Evolutionary conservation across 108 stramenopile genomes (phyloP).

Genomic region (Thalassiosira profunda): DNA sequence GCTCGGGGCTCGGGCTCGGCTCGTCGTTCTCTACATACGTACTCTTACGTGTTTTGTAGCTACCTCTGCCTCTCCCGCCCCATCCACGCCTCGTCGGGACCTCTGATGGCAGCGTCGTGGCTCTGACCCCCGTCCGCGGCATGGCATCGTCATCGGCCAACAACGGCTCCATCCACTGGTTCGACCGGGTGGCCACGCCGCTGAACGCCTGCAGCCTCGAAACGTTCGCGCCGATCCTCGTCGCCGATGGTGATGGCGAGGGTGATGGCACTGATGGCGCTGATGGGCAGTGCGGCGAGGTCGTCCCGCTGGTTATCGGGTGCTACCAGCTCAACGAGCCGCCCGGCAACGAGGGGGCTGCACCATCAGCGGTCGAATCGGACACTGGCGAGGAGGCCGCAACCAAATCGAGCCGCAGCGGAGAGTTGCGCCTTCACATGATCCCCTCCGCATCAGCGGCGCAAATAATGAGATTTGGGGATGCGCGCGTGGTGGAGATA

Average conservation of each 20-base stretch:
- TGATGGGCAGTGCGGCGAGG: not conserved
- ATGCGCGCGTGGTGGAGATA: constrained; percentile 34
- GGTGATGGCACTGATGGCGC: too few species aligned
- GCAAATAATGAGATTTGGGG: constrained; percentile 22
- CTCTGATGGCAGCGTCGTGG: too few species aligned
- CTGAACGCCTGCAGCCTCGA: constrained; percentile 85
- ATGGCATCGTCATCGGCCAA: not conserved
- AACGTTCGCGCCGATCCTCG: constrained; percentile 12
- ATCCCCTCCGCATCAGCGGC: constrained; percentile 19
- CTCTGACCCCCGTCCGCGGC: not conserved
- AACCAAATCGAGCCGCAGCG: constrained; percentile 22
- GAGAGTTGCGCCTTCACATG: constrained; percentile 43
- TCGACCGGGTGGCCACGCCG: constrained; percentile 52
- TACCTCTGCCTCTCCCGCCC: too few species aligned
- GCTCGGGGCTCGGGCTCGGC: too few species aligned
- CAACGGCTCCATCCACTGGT: constrained; percentile 11
- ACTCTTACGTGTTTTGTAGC: too few species aligned
- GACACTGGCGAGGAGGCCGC: not conserved
- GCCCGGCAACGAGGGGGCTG: constrained; percentile 1
- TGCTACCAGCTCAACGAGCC: constrained; percentile 82
- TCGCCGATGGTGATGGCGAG: too few species aligned
- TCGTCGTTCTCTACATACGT: too few species aligned
- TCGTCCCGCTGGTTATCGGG: constrained; percentile 55
- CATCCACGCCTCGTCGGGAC: too few species aligned
- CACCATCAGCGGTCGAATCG: constrained; percentile 1